A percentile compares a stretch with the other conserved stretches of the same genome.
Evolutionary conservation across 2,329 filamentous ascomycete species (phyloP).

Genomic region (Tolypocladium tundrense): DNA sequence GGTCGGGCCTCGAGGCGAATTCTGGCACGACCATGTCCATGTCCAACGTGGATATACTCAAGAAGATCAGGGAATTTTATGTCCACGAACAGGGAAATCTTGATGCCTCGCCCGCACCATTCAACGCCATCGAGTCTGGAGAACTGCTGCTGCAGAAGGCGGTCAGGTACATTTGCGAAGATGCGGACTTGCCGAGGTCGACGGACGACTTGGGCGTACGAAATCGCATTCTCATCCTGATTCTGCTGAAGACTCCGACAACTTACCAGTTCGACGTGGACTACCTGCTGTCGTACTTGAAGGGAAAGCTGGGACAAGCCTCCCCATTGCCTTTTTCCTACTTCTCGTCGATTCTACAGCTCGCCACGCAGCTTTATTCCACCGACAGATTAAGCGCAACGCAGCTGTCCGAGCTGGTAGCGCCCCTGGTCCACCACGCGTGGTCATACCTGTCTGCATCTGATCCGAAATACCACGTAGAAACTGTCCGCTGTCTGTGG

Average conservation of each 20-base stretch:
- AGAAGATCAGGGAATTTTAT: conserved; percentile 57
- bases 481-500: conserved; percentile 80
- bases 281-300: conserved; percentile 39
- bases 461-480: conserved; percentile 87
- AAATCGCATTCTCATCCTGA: conserved; percentile 47
- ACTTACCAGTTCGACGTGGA: conserved; percentile 32
- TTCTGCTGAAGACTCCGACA: conserved; percentile 42
- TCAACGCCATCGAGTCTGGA: conserved; percentile 43
- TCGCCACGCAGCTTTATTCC: conserved; percentile 46
- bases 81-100: conserved; percentile 59
- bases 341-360: conserved; percentile 48
- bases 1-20: conserved; percentile 1
- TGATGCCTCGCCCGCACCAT: conserved; percentile 51
- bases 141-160: conserved; percentile 55
- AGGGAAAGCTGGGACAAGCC: conserved; percentile 30
- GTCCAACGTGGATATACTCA: conserved; percentile 41
- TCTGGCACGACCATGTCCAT: conserved; percentile 4
- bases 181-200: conserved; percentile 29
- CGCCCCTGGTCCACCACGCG: conserved; percentile 57
- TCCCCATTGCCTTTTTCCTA: conserved; percentile 36
- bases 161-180: conserved; percentile 38
- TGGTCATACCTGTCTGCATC: conserved; percentile 77
- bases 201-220: conserved; percentile 43
- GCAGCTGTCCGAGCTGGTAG: conserved; percentile 54
- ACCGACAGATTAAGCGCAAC: conserved; percentile 38